A percentile compares a stretch with the other conserved stretches of the same genome.
phyloP scores from a whole-genome alignment of 78 protist species.

The Creolimax fragrantissima region DNA sequence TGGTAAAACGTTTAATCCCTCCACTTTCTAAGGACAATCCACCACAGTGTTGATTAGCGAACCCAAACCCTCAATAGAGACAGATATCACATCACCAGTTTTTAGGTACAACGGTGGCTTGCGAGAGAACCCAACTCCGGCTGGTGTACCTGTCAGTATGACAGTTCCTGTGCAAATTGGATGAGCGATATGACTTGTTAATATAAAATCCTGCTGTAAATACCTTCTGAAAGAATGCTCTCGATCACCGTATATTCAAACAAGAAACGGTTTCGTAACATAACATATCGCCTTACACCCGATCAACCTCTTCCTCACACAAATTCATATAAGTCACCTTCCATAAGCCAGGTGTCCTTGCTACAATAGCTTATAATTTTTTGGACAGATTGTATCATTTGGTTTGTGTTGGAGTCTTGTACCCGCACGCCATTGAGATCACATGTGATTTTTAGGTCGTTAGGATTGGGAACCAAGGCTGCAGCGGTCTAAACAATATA shows the following conservation, averaged over 20 bases:
- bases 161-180: background rate
- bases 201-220: too few species aligned
- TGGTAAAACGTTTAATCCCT: too few species aligned
- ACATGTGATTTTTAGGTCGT: background rate
- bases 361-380: background rate
- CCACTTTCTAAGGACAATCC: too few species aligned
- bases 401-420: background rate
- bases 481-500: background rate
- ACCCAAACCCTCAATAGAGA: background rate
- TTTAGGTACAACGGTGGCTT: background rate
- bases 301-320: background rate
- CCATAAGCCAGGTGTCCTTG: background rate
- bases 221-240: too few species aligned
- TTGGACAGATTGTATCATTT: background rate
- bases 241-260: too few species aligned
- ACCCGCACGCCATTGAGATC: background rate
- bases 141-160: background rate
- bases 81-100: background rate
- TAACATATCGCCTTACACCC: too few species aligned
- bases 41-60: background rate
- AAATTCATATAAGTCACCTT: background rate
- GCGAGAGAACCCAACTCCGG: background rate
- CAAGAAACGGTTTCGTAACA: too few species aligned
- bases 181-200: too few species aligned
- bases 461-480: background rate